A percentile compares a stretch with the other conserved stretches of the same genome.
These are phyloP conservation scores for Penicillium rolfsii DNA, from an alignment of 2,329 filamentous ascomycete species.

Conservation along the genomic window DNA sequence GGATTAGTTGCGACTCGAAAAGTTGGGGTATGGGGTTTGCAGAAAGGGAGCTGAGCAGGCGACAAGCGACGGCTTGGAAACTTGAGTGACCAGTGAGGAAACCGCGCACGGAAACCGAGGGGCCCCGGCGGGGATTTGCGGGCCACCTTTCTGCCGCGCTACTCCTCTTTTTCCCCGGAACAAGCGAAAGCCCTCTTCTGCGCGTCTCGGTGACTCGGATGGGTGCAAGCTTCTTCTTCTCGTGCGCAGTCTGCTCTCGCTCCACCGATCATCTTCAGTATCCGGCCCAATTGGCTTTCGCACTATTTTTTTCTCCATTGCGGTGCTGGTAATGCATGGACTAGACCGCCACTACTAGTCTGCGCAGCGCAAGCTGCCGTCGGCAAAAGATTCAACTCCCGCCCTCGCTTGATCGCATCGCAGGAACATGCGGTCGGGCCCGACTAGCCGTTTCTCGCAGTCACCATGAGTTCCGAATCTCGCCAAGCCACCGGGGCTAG, in stretches of 20 bases:
- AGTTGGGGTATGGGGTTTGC: not conserved
- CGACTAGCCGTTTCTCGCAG: slow-evolving; percentile 32
- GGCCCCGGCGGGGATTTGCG: slow-evolving; percentile 8
- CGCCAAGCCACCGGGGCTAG: slow-evolving; percentile 36
- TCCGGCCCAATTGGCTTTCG: not conserved
- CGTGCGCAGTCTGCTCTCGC: slow-evolving; percentile 3
- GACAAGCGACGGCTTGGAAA: not conserved
- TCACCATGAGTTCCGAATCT: slow-evolving; percentile 39
- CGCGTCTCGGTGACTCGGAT: not conserved
- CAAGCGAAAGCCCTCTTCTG: not conserved
- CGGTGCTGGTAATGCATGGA: slow-evolving; percentile 21
- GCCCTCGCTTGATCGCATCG: slow-evolving; percentile 20
- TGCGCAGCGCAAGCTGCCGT: slow-evolving; percentile 22
- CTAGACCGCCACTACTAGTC: slow-evolving; percentile 15
- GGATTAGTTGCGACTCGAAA: not conserved
- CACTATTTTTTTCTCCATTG: slow-evolving; percentile 8
- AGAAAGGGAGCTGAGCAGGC: not conserved
- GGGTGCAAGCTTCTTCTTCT: not conserved
- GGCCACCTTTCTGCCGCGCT: slow-evolving; percentile 7
- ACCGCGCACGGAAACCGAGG: not conserved
- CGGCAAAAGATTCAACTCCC: slow-evolving; percentile 39
- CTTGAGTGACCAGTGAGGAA: not conserved
- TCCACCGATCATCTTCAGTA: too few species aligned
- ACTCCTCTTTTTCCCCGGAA: slow-evolving; percentile 8
- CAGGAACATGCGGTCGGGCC: slow-evolving; percentile 36